These are phyloP conservation scores for Penicillium desertorum DNA, from an alignment of 495 filamentous ascomycete genomes.

Conservation along the genomic window DNA sequence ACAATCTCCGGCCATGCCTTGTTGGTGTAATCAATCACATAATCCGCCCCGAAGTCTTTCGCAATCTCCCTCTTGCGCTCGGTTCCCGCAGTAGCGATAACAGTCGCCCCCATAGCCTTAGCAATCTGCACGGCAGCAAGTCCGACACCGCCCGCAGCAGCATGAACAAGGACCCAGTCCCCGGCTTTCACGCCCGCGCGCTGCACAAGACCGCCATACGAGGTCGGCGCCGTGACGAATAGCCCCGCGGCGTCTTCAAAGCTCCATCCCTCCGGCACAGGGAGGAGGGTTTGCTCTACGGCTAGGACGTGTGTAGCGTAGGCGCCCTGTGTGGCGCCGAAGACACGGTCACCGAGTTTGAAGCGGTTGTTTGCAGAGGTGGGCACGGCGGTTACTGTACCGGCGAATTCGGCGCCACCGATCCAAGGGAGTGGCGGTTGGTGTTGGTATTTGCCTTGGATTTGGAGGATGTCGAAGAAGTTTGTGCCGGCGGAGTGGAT, in stretches of 20 bases:
- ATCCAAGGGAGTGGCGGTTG: constrained; percentile 81
- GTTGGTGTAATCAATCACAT: constrained; percentile 72
- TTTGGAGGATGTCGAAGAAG: constrained; percentile 94
- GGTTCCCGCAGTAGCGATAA: constrained; percentile 85
- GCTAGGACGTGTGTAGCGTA: constrained; percentile 76
- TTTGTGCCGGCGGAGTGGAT: constrained; percentile 88
- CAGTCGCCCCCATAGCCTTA: constrained; percentile 84
- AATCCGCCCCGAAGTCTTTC: constrained; percentile 77
- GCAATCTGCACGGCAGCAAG: constrained; percentile 91
- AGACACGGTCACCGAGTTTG: constrained; percentile 76
- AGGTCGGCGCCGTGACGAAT: constrained; percentile 88
- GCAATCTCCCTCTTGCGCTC: constrained; percentile 76
- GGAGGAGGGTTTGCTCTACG: constrained; percentile 63
- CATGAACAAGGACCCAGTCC: constrained; percentile 89
- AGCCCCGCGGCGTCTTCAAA: constrained; percentile 84
- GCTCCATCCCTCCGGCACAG: constrained; percentile 76
- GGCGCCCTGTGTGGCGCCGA: constrained; percentile 82
- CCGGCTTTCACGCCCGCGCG: constrained; percentile 73
- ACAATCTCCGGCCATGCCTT: constrained; percentile 74
- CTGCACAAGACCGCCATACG: constrained; percentile 79
- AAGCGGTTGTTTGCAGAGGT: constrained; percentile 50
- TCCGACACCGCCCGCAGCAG: constrained; percentile 89
- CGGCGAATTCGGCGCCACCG: constrained; percentile 82
- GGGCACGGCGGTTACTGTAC: constrained; percentile 67
- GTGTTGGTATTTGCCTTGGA: constrained; percentile 74